Conservation (phyloP, 352 stramenopile species). For the Phytophthora melonis region DNA sequence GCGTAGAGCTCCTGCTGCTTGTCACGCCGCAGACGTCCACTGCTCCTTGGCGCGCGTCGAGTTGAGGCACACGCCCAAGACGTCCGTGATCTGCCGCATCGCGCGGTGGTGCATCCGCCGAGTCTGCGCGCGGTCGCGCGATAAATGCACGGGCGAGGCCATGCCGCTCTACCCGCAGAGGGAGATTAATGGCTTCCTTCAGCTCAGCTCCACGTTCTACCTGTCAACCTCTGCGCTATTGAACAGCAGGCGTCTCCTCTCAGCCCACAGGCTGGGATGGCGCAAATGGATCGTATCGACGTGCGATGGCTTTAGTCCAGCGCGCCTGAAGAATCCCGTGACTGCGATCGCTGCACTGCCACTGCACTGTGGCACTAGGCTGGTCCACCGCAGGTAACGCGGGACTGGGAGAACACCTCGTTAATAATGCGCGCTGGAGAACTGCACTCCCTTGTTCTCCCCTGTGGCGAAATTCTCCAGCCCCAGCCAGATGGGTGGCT, state of each 20-base stretch:
- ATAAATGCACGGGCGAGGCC: conserved; percentile 51
- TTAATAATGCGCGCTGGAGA: background rate
- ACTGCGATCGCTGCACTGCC: background rate
- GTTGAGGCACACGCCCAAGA: conserved; percentile 62
- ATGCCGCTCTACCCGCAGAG: conserved; percentile 18
- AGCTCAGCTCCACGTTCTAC: too few relatives aligned
- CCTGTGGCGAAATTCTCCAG: background rate
- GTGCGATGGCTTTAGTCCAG: too few relatives aligned
- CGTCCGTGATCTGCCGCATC: conserved; percentile 69
- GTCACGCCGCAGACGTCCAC: conserved; percentile 59
- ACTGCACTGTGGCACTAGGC: background rate
- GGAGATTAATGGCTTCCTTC: too few relatives aligned
- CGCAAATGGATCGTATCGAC: too few relatives aligned
- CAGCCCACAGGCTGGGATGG: too few relatives aligned
- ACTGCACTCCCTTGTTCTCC: background rate
- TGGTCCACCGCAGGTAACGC: conserved; percentile 6
- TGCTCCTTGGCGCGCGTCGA: conserved; percentile 62
- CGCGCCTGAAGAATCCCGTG: too few relatives aligned
- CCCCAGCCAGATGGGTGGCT: conserved; percentile 23
- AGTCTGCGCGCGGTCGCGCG: conserved; percentile 59
- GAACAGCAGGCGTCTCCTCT: too few relatives aligned
- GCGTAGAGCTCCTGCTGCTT: conserved; percentile 66
- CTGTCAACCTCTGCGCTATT: too few relatives aligned
- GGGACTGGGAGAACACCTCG: conserved; percentile 20
- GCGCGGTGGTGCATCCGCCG: conserved; percentile 68